Conservation (phyloP, 1,284 basidiomycete species). For the Ustilago xerochloae region DNA sequence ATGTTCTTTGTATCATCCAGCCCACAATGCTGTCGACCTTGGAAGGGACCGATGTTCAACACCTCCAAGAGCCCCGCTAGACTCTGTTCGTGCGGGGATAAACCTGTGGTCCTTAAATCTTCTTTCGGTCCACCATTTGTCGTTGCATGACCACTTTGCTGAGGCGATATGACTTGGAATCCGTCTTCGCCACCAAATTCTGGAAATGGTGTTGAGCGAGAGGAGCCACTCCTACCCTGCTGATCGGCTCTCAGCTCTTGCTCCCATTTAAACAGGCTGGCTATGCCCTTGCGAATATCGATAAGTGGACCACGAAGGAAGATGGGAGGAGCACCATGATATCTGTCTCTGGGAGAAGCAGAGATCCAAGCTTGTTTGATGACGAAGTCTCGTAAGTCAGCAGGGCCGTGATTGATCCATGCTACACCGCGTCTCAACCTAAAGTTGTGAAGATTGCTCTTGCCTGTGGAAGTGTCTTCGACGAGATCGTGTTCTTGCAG, state of each 20-base stretch:
- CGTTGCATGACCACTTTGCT: not conserved
- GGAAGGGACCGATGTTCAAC: constrained; percentile 56
- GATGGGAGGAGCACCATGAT: constrained; percentile 40
- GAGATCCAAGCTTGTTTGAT: constrained; percentile 83
- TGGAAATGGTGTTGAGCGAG: constrained; percentile 9
- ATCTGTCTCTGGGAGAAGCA: not conserved
- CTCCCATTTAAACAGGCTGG: constrained; percentile 43
- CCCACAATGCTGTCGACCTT: constrained; percentile 70
- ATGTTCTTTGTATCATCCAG: constrained; percentile 71
- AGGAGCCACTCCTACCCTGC: not conserved
- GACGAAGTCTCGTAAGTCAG: constrained; percentile 81
- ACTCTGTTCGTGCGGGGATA: constrained; percentile 45
- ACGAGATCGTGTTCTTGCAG: constrained; percentile 71
- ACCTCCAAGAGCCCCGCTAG: constrained; percentile 50
- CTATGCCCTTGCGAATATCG: constrained; percentile 67
- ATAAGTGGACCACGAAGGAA: constrained; percentile 57
- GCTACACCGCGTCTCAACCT: constrained; percentile 49
- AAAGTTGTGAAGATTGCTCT: constrained; percentile 18
- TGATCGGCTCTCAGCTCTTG: constrained; percentile 27
- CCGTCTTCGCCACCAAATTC: constrained; percentile 46
- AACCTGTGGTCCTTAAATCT: constrained; percentile 13
- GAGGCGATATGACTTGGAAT: constrained; percentile 41
- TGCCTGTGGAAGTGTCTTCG: constrained; percentile 34
- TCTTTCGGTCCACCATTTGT: constrained; percentile 1
- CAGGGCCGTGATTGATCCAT: constrained; percentile 72